Evolutionary conservation across 2,329 filamentous ascomycete species (phyloP).

Genomic region (Xylaria polymorpha): DNA sequence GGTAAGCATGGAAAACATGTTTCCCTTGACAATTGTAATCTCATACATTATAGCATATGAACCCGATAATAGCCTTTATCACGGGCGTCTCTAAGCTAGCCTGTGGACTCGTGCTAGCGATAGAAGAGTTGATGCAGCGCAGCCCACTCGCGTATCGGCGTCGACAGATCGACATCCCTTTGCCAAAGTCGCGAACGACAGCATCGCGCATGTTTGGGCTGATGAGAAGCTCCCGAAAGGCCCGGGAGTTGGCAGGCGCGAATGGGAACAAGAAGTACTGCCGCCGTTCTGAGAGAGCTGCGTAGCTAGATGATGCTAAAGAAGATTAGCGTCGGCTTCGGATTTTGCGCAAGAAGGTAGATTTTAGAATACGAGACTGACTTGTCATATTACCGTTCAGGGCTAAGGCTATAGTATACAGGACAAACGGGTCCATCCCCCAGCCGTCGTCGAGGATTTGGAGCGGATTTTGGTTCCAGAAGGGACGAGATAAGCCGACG

Average conservation of each 20-base stretch:
- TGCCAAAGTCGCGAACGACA: constrained; percentile 29
- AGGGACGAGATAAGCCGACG: constrained; percentile 35
- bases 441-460: constrained; percentile 36
- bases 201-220: constrained; percentile 30
- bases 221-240: constrained; percentile 31
- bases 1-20: constrained; percentile 27
- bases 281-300: constrained; percentile 28
- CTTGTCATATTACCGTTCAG: constrained; percentile 31
- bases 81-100: constrained; percentile 30
- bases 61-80: constrained; percentile 35
- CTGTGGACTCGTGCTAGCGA: constrained; percentile 27
- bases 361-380: constrained; percentile 24
- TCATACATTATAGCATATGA: constrained; percentile 40
- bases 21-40: constrained; percentile 23
- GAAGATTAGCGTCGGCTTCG: constrained; percentile 29
- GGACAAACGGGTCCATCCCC: constrained; percentile 37
- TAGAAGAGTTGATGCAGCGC: constrained; percentile 34
- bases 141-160: constrained; percentile 31
- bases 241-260: constrained; percentile 33
- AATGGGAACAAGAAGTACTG: constrained; percentile 36
- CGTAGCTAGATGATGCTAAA: constrained; percentile 33
- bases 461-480: constrained; percentile 35
- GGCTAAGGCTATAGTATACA: constrained; percentile 34
- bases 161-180: constrained; percentile 34
- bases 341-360: constrained; percentile 24